Percentiles rank a stretch among this genome's conserved stretches.
These are phyloP conservation scores for Lasiodiplodia sp. DNA, from an alignment of 2,329 filamentous ascomycete species.

Conservation along the genomic window DNA sequence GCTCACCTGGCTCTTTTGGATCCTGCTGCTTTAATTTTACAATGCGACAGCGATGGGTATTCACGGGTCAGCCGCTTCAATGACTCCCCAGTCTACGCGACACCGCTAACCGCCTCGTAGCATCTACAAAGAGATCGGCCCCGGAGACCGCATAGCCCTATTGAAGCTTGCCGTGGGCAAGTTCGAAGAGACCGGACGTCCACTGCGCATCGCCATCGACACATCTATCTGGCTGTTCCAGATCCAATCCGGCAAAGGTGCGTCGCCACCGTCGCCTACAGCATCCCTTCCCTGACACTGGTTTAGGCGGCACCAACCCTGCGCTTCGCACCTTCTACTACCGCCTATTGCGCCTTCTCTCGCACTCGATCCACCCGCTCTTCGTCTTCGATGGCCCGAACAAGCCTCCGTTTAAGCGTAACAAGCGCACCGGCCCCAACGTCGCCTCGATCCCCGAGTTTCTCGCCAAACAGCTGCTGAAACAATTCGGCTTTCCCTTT, in stretches of 20 bases:
- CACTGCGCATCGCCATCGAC: slow-evolving; percentile 88
- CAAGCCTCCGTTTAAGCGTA: slow-evolving; percentile 87
- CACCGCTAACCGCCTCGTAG: slow-evolving; percentile 54
- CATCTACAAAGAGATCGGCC: slow-evolving; percentile 88
- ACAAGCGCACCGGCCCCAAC: slow-evolving; percentile 72
- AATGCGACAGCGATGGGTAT: slow-evolving; percentile 46
- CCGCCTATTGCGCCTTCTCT: slow-evolving; percentile 78
- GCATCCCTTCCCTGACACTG: background rate
- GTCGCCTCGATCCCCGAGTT: slow-evolving; percentile 73
- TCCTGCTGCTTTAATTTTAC: background rate
- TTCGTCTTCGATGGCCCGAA: slow-evolving; percentile 91
- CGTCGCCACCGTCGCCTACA: slow-evolving; percentile 9
- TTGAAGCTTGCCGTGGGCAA: slow-evolving; percentile 82
- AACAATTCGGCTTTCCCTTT: slow-evolving; percentile 81
- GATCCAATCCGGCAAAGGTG: slow-evolving; percentile 79
- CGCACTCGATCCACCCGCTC: slow-evolving; percentile 80
- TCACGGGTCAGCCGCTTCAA: slow-evolving; percentile 41
- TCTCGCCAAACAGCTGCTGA: slow-evolving; percentile 82
- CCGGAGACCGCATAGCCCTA: slow-evolving; percentile 79
- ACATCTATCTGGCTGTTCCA: slow-evolving; percentile 98
- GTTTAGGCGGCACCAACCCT: slow-evolving; percentile 80
- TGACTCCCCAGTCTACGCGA: background rate
- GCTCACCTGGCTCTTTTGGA: background rate
- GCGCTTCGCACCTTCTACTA: slow-evolving; percentile 93
- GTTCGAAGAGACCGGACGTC: slow-evolving; percentile 72